Evolutionary conservation across 805 yeast genomes (phyloP).

Genomic region (Candida sanyiensis): DNA sequence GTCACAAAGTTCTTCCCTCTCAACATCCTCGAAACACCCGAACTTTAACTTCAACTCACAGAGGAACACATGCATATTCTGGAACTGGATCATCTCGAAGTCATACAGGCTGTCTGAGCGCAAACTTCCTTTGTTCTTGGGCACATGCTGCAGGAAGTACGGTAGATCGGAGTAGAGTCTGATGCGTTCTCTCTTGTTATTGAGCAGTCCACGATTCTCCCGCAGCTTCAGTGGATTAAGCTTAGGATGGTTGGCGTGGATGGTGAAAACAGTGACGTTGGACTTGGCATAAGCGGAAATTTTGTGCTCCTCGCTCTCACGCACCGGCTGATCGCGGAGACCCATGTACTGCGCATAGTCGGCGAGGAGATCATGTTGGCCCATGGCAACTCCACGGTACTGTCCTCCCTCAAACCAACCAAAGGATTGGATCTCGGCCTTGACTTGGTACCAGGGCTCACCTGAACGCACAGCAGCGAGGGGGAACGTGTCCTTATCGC

Average conservation of each 20-base stretch:
- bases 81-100: conserved; percentile 1
- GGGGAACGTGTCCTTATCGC: conserved; percentile 4
- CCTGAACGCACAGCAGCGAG: conserved; percentile 1
- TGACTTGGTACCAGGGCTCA: conserved; percentile 1
- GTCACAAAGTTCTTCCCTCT: background rate
- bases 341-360: conserved; percentile 1
- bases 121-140: background rate
- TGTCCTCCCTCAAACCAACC: conserved; percentile 1
- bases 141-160: conserved; percentile 1
- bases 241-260: conserved; percentile 4
- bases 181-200: conserved; percentile 1
- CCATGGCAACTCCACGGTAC: conserved; percentile 1
- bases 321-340: too few species aligned
- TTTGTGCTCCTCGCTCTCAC: too few species aligned
- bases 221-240: background rate
- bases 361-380: background rate
- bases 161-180: conserved; percentile 3
- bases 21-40: background rate
- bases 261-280: conserved; percentile 2
- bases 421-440: conserved; percentile 2
- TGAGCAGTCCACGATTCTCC: background rate
- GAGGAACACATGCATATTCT: conserved; percentile 1
- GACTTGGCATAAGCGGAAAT: background rate
- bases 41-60: conserved; percentile 1
- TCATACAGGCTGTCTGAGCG: conserved; percentile 1